Evolutionary conservation across 768 basidiomycete species (phyloP), one percentile per base, ranked within the genome.

Genomic region (Serendipita sp.): DNA sequence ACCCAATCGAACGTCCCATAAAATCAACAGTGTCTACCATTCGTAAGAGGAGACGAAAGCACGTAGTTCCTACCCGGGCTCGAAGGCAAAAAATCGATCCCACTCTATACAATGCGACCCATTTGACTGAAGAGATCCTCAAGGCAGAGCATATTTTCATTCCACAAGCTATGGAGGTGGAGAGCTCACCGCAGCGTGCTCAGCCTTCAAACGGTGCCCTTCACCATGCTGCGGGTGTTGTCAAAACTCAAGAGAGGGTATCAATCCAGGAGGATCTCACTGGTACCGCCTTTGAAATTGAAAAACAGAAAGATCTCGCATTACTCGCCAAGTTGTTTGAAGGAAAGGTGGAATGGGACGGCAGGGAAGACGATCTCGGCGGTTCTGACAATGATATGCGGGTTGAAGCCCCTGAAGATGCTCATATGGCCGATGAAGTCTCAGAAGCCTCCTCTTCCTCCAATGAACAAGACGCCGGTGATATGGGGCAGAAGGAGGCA

Each of bases 61-160:
- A 35, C 51, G 67, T 63, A 3, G 41, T 83, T 0, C 81, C 80
- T 44, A 71, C 73, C 7, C 78, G 89, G 16, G 83, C 88, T 1
- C 76, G 86, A 66, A 74, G 80, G 65, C 77, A 78, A 65, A 83
- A 78, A 51, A 90, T 92, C 68, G 89, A 92, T 69, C 84, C 88
- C 68, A 80, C 81, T 15, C 78, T 79, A 60, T 91, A 83, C 78
- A 86, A 83, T 28, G 85, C 86, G 47, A 77, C 78, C 16, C 84
- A 89, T 72, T 69, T 90, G 69, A 86, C 81, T 65, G 89, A 88
- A 2, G 73, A 80, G 28, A 86, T 88, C 72, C 70, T 90, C 69
- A 85, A 83, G 41, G 69, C 73, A 66, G 64, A 73, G 18, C 18
- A 44, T 13, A 47, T 68, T 16, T 46, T 13, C 24, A 28, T 65